Evolutionary conservation across 1,284 basidiomycete genomes (phyloP), one percentile per base, ranked within the genome.

Genomic region (Athelia psychrophila): DNA sequence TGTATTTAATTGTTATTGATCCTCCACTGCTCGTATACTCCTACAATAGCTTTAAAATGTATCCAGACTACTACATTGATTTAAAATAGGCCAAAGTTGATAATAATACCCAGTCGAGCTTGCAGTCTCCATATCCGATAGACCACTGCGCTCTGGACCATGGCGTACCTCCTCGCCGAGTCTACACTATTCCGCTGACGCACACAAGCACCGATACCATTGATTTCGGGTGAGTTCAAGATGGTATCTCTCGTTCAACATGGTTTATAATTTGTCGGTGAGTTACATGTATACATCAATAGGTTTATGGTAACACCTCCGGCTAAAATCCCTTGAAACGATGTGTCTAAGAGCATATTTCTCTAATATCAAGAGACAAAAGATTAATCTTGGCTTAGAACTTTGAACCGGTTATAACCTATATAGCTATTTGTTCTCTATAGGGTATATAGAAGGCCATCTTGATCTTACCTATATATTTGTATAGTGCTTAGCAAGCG

Each of bases 381-480:
- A 54, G 2, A 48, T 58, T 8, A 66, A 66, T 0, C 59, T 60
- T 8, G 73, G 75, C 0, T 58, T 80, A 3, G 72, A 77, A 48
- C 58, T 80, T 2, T 77, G 76, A 74, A 56, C 74, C 6, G 79
- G 78, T 0, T 76, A 71, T 49, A 79, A 77, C 54, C 77, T 78
- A 73, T 81, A 40, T 22, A 56, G 22, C 12, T n/a, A 45, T 27
- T 75, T 55, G 13, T 45, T 15, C 44, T 38, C 48, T 12, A n/a
- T n/a, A n/a, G n/a, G n/a, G n/a, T n/a, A n/a, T n/a, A n/a, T n/a
- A n/a, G n/a, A n/a, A n/a, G n/a, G n/a, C n/a, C n/a, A n/a, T n/a
- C n/a, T n/a, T n/a, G n/a, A n/a, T n/a, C n/a, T n/a, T n/a, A n/a
- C n/a, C n/a, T n/a, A n/a, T n/a, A n/a, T n/a, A n/a, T n/a, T n/a